Percentiles rank a stretch among this genome's conserved stretches.
These are phyloP conservation scores for Stereum hirsutum DNA, from an alignment of 1,284 basidiomycete genomes.

Conservation along the genomic window DNA sequence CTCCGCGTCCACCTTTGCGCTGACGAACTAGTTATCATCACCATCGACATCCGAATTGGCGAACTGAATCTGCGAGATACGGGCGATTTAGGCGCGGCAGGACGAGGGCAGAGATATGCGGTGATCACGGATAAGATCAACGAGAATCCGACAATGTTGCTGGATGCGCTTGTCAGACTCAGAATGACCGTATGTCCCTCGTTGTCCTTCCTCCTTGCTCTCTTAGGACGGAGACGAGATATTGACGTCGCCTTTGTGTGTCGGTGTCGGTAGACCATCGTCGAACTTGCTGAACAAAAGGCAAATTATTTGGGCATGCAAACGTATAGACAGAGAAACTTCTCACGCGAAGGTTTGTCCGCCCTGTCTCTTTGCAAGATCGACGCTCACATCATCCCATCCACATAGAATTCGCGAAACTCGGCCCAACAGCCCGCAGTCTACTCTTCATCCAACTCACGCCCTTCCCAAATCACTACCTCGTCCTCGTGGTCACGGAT, in stretches of 20 bases:
- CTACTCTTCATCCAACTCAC: conserved; percentile 62
- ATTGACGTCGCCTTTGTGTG: no score
- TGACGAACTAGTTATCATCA: conserved; percentile 62
- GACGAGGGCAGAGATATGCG: conserved; percentile 53
- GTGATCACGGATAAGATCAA: conserved; percentile 50
- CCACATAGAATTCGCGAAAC: conserved; percentile 46
- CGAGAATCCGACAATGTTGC: conserved; percentile 46
- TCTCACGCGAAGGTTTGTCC: conserved; percentile 44
- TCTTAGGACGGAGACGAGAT: background rate
- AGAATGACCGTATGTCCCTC: conserved; percentile 41
- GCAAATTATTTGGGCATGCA: conserved; percentile 67
- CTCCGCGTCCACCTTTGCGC: conserved; percentile 61
- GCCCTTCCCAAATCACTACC: conserved; percentile 63
- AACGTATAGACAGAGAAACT: conserved; percentile 59
- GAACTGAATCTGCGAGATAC: conserved; percentile 62
- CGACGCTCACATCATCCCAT: background rate
- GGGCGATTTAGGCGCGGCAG: conserved; percentile 64
- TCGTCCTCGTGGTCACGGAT: conserved; percentile 71
- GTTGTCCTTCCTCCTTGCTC: background rate
- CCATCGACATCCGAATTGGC: conserved; percentile 66
- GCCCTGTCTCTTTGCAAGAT: background rate
- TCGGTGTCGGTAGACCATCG: conserved; percentile 48
- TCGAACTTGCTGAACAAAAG: conserved; percentile 67
- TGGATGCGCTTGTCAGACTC: conserved; percentile 41
- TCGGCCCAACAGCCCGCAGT: conserved; percentile 47